Base-by-base conservation (phyloP, 805 yeast genomes). In the Pichia membranifaciens region DNA sequence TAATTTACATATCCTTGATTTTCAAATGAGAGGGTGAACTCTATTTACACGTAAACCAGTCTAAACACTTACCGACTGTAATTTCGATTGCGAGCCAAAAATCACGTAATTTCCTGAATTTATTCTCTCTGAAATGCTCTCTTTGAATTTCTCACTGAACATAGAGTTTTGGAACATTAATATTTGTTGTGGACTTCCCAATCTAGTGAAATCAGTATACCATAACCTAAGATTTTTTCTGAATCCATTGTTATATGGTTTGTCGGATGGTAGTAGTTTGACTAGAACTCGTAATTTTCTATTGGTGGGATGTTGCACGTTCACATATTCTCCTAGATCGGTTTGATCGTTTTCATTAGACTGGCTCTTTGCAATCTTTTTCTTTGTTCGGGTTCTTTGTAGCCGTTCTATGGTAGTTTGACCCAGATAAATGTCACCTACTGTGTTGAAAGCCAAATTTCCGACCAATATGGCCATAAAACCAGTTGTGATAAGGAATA, bases 401-500 rank as follows among this genome's bases (percentile, higher is more conserved):
- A 41, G 18, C 36, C 51, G 15, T 37, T 54, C 51, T 47, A 43
- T 38, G 21, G 54, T 38, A 0, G 87, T 76, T 49, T 71, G 64
- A 54, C 84, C 82, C 7, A 51, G 49, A 2, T 53, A 41, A 20
- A 83, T 67, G 4, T 64, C 54, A 2, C 74, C 54, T 60, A 81
- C 64, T 2, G 75, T 23, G 20, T 75, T 48, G 67, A 75, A 69
- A n/a, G 75, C 56, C 15, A 62, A 41, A 22, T 49, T 69, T 0
- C 64, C 52, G 2, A 77, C 55, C 64, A 82, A 69, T 1, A 75
- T 5, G 16, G 76, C 44, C 71, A 78, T 73, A 23, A 75, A 56
- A 1, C 73, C 74, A 15, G 72, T 54, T 1, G 75, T 50, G 0
- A 78, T 64, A 35, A 74, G 73, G 8, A 78, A 44, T 31, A 60